Evolutionary conservation across 1,284 basidiomycete species (phyloP).

Genomic region (Testicularia cyperi): DNA sequence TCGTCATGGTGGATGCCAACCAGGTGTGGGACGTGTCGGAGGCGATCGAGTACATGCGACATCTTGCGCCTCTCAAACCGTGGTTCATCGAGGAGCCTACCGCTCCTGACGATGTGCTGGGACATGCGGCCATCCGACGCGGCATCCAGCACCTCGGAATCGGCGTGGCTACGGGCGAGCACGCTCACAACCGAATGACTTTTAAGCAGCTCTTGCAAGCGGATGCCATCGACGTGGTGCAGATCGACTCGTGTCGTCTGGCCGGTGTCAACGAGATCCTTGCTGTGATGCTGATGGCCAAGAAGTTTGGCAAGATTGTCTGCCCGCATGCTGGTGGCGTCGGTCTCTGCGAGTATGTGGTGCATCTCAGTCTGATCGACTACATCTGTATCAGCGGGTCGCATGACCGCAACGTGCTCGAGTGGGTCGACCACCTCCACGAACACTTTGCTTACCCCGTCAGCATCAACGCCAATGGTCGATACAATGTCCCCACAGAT

Average conservation of each 20-base stretch:
- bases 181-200: slow-evolving; percentile 88
- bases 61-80: slow-evolving; percentile 79
- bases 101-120: slow-evolving; percentile 36
- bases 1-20: slow-evolving; percentile 95
- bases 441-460: slow-evolving; percentile 88
- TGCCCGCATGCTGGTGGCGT: slow-evolving; percentile 95
- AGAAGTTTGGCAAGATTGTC: slow-evolving; percentile 69
- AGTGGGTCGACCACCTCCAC: slow-evolving; percentile 75
- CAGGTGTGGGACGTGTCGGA: slow-evolving; percentile 94
- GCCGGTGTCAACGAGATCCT: slow-evolving; percentile 91
- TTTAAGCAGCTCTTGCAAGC: slow-evolving; percentile 95
- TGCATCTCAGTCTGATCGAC: slow-evolving; percentile 71
- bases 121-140: slow-evolving; percentile 78
- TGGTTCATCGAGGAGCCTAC: slow-evolving; percentile 70
- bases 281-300: slow-evolving; percentile 87
- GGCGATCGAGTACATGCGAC: slow-evolving; percentile 86
- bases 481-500: slow-evolving; percentile 76
- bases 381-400: slow-evolving; percentile 86
- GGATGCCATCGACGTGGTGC: slow-evolving; percentile 89
- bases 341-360: slow-evolving; percentile 89
- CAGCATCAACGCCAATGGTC: slow-evolving; percentile 79
- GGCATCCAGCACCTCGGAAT: slow-evolving; percentile 79
- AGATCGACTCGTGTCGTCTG: slow-evolving; percentile 90
- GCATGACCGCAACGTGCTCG: slow-evolving; percentile 91
- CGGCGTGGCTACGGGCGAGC: slow-evolving; percentile 92